Evolutionary conservation across 225 moss, liverwort and hornwort species (phyloP), one percentile per base, ranked within the genome.

Genomic region (Physcomitrellopsis africana): DNA sequence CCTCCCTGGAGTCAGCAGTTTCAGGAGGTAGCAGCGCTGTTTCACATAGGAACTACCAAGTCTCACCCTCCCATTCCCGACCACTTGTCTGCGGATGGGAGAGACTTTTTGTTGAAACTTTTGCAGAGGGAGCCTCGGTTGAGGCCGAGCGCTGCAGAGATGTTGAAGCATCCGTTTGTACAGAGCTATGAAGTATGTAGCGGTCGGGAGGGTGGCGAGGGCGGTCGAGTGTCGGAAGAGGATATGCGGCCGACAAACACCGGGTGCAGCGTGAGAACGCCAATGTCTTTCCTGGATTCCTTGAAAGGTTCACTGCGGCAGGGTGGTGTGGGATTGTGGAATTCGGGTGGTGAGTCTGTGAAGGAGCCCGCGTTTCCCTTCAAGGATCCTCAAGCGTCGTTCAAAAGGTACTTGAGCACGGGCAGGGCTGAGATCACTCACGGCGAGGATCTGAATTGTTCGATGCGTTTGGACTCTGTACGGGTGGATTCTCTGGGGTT

Each of bases 1-100:
- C 89, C 89, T 13, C 89, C 89, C 10, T 89, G 89, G 89, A 89
- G 89, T 10, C 86, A 89, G 80, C 89, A 89, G 77, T 96, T 96
- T 19, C 96, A 96, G 76, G 96, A 96, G 84, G 96, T 96, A 53
- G 92, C 96, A 2, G 94, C 96, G 37, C 87, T 96, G 56, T 96
- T 96, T 58, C 96, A 96, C 68, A 94, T 96, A 52, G 96, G 96
- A 45, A 96, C 94, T 65, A 96, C 96, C 17, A 96, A 91, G 74
- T 94, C 94, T 53, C 96, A 92, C 69, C 94, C 96, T 77, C 96
- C 96, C 10, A 96, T 96, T 62, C 94, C 96, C 18, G 94, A 94
- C 74, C 87, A 94, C 79, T 80, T 96, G 47, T 92, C 94, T 9
- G 69, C 83, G 11, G 74, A 92, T 20, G 96, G 87, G 11, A 94